Evolutionary conservation across 139 green algal genomes (phyloP).

Genomic region (Tetraselmis striata): DNA sequence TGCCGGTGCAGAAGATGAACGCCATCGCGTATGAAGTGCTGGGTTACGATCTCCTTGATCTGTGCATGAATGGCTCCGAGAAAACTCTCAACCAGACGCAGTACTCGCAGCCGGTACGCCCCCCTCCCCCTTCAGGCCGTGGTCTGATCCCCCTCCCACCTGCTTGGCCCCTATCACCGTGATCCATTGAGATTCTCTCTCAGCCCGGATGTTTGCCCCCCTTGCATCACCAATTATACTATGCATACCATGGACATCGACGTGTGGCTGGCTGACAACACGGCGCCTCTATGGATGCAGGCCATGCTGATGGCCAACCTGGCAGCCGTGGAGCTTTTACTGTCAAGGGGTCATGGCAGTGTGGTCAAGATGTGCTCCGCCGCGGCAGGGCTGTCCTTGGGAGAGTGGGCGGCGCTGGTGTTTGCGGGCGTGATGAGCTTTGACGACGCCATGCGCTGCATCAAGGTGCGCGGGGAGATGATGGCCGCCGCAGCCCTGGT

Average conservation of each 20-base stretch:
- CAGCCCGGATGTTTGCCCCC: too few species aligned
- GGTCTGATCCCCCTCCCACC: too few species aligned
- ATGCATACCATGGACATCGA: too few species aligned
- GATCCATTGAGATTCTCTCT: too few species aligned
- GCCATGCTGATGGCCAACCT: constrained; percentile 84
- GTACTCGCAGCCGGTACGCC: constrained; percentile 34
- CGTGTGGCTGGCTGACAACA: too few species aligned
- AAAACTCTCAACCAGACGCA: constrained; percentile 34
- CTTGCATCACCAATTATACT: too few species aligned
- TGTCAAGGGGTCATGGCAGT: constrained; percentile 27
- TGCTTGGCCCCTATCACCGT: too few species aligned
- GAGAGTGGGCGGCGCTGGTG: constrained; percentile 87
- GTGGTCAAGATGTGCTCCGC: constrained; percentile 32
- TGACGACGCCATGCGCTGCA: constrained; percentile 59
- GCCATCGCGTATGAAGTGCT: constrained; percentile 61
- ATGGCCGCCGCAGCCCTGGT: constrained; percentile 70
- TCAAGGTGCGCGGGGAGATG: constrained; percentile 68
- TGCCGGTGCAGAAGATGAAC: constrained; percentile 75
- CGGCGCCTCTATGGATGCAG: too few species aligned
- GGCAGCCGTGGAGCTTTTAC: constrained; percentile 70
- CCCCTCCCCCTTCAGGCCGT: too few species aligned
- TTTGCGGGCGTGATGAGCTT: constrained; percentile 79
- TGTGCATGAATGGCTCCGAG: constrained; percentile 41
- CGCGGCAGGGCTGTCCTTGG: constrained; percentile 76
- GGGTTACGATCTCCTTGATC: constrained; percentile 79